Conservation (phyloP, 768 basidiomycete species). For the Psilocybe cubensis region DNA sequence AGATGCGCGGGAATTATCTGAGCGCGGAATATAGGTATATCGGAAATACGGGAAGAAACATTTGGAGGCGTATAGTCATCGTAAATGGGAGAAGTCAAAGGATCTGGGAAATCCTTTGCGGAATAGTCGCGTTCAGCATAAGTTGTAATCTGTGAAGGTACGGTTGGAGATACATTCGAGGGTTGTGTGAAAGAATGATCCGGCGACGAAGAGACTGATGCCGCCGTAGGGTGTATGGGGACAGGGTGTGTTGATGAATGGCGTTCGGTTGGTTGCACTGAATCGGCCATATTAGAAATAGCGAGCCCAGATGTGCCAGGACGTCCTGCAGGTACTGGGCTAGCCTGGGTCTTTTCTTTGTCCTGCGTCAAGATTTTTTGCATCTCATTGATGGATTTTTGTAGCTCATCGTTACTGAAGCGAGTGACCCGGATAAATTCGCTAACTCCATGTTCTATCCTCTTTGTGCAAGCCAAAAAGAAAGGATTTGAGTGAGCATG, state of each 20-base stretch:
- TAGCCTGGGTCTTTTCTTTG: neutral
- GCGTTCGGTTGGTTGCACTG: neutral
- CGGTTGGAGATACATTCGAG: neutral
- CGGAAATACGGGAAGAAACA: slow-evolving; percentile 21
- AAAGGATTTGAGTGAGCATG: slow-evolving; percentile 70
- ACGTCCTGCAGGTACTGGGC: neutral
- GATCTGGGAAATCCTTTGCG: slow-evolving; percentile 19
- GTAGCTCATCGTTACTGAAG: slow-evolving; percentile 68
- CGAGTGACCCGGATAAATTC: slow-evolving; percentile 84
- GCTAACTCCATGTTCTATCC: slow-evolving; percentile 67
- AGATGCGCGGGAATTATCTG: slow-evolving; percentile 28
- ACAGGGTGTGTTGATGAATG: neutral
- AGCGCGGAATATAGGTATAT: slow-evolving; percentile 30
- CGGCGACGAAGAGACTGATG: neutral
- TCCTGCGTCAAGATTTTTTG: slow-evolving; percentile 45
- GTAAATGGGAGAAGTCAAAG: slow-evolving; percentile 17
- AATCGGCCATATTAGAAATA: neutral
- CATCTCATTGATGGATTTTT: slow-evolving; percentile 71
- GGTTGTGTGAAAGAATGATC: neutral
- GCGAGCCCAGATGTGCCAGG: neutral
- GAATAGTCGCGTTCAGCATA: neutral
- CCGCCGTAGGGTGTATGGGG: neutral
- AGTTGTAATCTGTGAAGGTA: neutral
- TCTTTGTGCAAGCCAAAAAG: slow-evolving; percentile 72
- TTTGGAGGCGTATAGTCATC: slow-evolving; percentile 30